These are phyloP conservation scores for Ganoderma lingzhi DNA, from an alignment of 1,284 basidiomycete genomes.

Conservation along the genomic window DNA sequence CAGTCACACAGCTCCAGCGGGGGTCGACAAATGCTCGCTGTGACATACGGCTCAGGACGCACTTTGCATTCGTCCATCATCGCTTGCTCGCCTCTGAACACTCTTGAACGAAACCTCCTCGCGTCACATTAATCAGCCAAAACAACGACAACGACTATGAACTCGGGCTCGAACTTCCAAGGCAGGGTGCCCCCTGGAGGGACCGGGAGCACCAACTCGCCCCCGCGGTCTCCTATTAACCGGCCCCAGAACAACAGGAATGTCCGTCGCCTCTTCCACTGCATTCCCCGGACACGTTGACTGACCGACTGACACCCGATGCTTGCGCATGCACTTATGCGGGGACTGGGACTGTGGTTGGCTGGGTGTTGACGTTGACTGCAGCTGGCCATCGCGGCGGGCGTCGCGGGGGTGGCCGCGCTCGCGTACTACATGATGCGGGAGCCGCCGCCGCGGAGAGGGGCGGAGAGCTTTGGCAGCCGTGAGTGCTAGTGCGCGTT, in stretches of 20 bases:
- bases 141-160: not conserved
- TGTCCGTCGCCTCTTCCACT: not conserved
- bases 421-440: conserved; percentile 7
- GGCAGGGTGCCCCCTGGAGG: conserved; percentile 4
- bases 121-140: not conserved
- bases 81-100: not conserved
- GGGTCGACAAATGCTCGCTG: not conserved
- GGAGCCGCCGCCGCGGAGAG: not conserved
- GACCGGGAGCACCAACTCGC: not conserved
- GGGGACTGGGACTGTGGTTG: not conserved
- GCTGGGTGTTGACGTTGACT: too few relatives aligned
- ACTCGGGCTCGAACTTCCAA: conserved; percentile 7
- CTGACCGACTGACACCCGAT: too few relatives aligned
- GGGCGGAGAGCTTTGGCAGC: not conserved
- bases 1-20: not conserved
- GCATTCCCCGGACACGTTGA: too few relatives aligned
- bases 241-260: not conserved
- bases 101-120: not conserved
- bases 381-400: conserved; percentile 10
- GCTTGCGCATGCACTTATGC: not conserved
- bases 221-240: not conserved
- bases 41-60: not conserved
- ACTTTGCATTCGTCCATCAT: not conserved
- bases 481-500: not conserved
- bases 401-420: conserved; percentile 5